Conservation (phyloP, 495 filamentous ascomycete genomes). For the Aspergillus carlsbadensis region DNA sequence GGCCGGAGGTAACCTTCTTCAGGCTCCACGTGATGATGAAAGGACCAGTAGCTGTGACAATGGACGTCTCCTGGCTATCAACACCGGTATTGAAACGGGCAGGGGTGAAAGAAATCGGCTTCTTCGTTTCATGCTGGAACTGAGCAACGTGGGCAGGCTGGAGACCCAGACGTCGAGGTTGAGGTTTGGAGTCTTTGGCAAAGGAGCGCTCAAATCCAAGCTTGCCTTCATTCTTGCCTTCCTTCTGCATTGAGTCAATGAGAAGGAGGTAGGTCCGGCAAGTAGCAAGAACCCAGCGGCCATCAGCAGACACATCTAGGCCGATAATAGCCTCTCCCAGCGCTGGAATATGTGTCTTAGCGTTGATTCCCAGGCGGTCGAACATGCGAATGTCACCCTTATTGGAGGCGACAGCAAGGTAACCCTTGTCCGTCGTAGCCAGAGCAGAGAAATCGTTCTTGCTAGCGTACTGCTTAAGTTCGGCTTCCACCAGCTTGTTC, state of each 20-base stretch:
- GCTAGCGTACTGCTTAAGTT: slow-evolving; percentile 91
- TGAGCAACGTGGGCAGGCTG: slow-evolving; percentile 90
- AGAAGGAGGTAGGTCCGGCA: slow-evolving; percentile 94
- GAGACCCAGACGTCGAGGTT: slow-evolving; percentile 84
- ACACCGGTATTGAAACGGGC: slow-evolving; percentile 93
- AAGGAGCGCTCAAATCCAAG: slow-evolving; percentile 95
- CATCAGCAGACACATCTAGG: slow-evolving; percentile 90
- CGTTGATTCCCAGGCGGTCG: slow-evolving; percentile 93
- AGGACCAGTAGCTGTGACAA: slow-evolving; percentile 95
- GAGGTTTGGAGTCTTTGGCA: slow-evolving; percentile 87
- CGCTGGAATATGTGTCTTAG: slow-evolving; percentile 94
- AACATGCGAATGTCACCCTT: slow-evolving; percentile 98
- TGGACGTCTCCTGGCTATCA: slow-evolving; percentile 77
- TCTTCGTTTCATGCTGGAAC: slow-evolving; percentile 91
- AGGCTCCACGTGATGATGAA: slow-evolving; percentile 97
- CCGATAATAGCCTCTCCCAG: slow-evolving; percentile 95
- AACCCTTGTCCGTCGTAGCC: slow-evolving; percentile 92
- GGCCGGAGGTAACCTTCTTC: slow-evolving; percentile 76
- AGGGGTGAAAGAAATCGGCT: slow-evolving; percentile 80
- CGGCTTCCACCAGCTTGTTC: slow-evolving; percentile 86
- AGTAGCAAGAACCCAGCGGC: slow-evolving; percentile 91
- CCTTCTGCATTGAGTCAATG: slow-evolving; percentile 85
- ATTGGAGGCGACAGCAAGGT: slow-evolving; percentile 93
- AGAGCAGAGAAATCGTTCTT: slow-evolving; percentile 96
- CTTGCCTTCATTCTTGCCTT: slow-evolving; percentile 95